Evolutionary conservation across 345 rosid genomes (phyloP).

Genomic region (Corymbia maculata): DNA sequence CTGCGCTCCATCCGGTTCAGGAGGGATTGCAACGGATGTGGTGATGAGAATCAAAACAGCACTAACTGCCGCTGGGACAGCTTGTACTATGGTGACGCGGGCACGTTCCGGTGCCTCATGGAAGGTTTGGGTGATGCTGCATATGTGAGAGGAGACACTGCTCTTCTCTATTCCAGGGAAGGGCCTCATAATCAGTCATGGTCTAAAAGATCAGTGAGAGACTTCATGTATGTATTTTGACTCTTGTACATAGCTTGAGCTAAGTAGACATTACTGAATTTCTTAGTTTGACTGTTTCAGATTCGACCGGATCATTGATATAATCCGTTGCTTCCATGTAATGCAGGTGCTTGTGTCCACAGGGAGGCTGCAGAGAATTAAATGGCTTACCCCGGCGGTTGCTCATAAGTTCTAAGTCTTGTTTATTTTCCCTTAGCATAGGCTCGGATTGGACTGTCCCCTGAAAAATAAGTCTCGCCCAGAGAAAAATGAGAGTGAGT

Average conservation of each 20-base stretch:
- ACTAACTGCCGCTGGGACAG: background rate
- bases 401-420: conserved; percentile 16
- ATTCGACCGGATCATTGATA: background rate
- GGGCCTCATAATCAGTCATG: conserved; percentile 21
- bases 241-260: background rate
- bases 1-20: conserved; percentile 19
- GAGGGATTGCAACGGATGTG: conserved; percentile 13
- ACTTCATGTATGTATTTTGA: conserved; percentile 14
- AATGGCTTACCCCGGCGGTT: conserved; percentile 22
- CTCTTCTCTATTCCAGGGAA: conserved; percentile 15
- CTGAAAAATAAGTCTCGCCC: background rate
- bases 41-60: background rate
- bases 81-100: conserved; percentile 9
- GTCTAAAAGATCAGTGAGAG: conserved; percentile 23
- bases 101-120: conserved; percentile 26
- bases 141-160: conserved; percentile 24
- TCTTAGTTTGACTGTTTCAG: background rate
- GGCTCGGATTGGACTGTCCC: background rate
- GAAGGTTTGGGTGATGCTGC: conserved; percentile 29
- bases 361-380: conserved; percentile 32
- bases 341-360: conserved; percentile 30
- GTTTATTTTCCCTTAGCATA: background rate
- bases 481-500: background rate
- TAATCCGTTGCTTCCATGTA: background rate
- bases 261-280: background rate